These are phyloP conservation scores for Fusarium sp. DNA, from an alignment of 2,329 filamentous ascomycete species.

Conservation along the genomic window DNA sequence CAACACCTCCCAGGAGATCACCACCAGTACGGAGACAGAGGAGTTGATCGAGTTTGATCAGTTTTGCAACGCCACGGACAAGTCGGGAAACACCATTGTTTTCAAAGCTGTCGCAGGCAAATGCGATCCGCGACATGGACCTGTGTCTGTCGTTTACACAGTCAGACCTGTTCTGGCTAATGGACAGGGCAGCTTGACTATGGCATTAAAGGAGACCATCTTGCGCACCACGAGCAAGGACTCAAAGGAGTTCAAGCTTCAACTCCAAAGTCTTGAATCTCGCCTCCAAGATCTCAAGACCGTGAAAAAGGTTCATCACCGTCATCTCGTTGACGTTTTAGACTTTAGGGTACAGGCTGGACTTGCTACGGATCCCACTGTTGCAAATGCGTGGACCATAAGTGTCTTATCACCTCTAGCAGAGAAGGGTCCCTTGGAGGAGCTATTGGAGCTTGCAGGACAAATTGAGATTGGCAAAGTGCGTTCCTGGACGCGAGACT, in stretches of 20 bases:
- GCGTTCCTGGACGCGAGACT: slow-evolving; percentile 89
- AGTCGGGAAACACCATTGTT: slow-evolving; percentile 70
- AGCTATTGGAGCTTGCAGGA: slow-evolving; percentile 83
- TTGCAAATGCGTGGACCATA: slow-evolving; percentile 72
- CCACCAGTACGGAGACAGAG: slow-evolving; percentile 47
- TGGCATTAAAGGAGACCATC: slow-evolving; percentile 79
- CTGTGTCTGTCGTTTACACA: slow-evolving; percentile 75
- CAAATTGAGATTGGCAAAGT: slow-evolving; percentile 79
- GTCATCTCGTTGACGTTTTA: slow-evolving; percentile 81
- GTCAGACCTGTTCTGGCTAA: slow-evolving; percentile 75
- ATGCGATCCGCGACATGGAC: slow-evolving; percentile 72
- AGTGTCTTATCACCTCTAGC: slow-evolving; percentile 81
- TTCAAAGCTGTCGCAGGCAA: slow-evolving; percentile 81
- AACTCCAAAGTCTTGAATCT: slow-evolving; percentile 80
- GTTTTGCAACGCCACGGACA: slow-evolving; percentile 71
- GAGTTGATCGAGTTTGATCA: slow-evolving; percentile 73
- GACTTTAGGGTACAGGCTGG: slow-evolving; percentile 82
- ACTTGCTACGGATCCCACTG: slow-evolving; percentile 55
- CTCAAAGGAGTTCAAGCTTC: slow-evolving; percentile 75
- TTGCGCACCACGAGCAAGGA: slow-evolving; percentile 70
- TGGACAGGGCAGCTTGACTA: slow-evolving; percentile 67
- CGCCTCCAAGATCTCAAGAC: slow-evolving; percentile 80
- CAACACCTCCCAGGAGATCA: slow-evolving; percentile 42
- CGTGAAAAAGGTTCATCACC: slow-evolving; percentile 79
- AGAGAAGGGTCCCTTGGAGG: slow-evolving; percentile 84